Base-by-base conservation (phyloP, 768 basidiomycete genomes). In the Tubosaeta brunneosetosa region DNA sequence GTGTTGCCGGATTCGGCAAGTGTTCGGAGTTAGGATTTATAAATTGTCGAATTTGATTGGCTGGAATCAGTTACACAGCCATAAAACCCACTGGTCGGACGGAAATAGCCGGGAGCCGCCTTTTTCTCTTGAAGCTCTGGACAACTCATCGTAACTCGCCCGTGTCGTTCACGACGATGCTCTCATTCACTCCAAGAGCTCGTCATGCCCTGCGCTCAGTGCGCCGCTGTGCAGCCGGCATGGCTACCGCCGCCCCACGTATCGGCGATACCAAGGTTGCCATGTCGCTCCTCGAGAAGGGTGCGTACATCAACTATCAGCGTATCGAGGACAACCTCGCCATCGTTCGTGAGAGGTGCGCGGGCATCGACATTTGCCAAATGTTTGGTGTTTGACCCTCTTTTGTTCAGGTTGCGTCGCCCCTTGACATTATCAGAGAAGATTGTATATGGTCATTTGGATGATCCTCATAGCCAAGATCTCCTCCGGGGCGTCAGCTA, bases 261-360 rank as follows among this genome's bases (percentile, higher is more conserved):
- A 94, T 94, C 61, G 91, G 91, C 53, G 89, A 91, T 69, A 91
- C 86, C 54, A 91, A 91, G 74, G 91, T 94, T 51, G 73, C 88
- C 60, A 92, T 93, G 89, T 91, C 88, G 36, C 76, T 86, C 59
- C 81, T 92, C 57, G 91, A 93, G 71, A 83, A 85, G 66, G 82
- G 77, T 61, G 84, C 82, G 41, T 92, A 82, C 68, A 92, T 94
- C 73, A 94, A 94, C 82, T 93, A 94, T 72, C 91, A 94, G 74
- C 87, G 94, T 53, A 97, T 98, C 69, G 94, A 98, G 77, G 94
- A 97, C 72, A 97, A 94, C 78, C 87, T 98, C 56, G 84, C 80
- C 59, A 70, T 95, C 66, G 83, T 97, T 52, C 86, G 93, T 61
- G 77, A 84, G 49, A 83, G 94, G 94, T 94, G 91, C 92, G 34